Conservation (phyloP, 2,329 filamentous ascomycete species). For the Claviceps sp. region DNA sequence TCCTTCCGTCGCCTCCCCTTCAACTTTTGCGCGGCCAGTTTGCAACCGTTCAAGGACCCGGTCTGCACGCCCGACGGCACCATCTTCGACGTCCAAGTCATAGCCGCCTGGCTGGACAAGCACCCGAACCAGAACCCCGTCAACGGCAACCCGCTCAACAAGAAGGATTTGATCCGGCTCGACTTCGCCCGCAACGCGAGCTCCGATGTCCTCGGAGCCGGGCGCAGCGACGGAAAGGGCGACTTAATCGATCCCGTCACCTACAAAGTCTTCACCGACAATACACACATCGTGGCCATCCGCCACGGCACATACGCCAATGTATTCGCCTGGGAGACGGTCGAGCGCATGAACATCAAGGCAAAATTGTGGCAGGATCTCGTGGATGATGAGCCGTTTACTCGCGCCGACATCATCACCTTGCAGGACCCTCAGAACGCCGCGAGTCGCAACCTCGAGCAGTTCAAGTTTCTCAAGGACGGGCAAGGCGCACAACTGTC, state of each 20-base stretch:
- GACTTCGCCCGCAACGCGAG: constrained; percentile 87
- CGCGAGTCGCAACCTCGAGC: constrained; percentile 65
- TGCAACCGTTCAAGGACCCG: constrained; percentile 89
- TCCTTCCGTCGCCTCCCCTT: constrained; percentile 84
- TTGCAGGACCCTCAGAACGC: constrained; percentile 92
- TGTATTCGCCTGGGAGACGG: constrained; percentile 91
- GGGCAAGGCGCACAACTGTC: constrained; percentile 57
- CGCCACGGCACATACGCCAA: constrained; percentile 73
- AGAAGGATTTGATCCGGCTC: constrained; percentile 76
- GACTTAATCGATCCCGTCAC: constrained; percentile 95
- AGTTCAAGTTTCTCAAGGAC: constrained; percentile 81
- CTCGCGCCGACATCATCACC: constrained; percentile 84
- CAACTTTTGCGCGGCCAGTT: constrained; percentile 93
- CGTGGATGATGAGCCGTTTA: constrained; percentile 75
- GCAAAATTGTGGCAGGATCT: constrained; percentile 91
- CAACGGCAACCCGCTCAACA: constrained; percentile 63
- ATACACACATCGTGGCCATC: constrained; percentile 90
- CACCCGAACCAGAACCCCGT: constrained; percentile 79
- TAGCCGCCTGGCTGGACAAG: constrained; percentile 86
- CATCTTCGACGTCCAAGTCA: constrained; percentile 92
- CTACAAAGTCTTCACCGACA: constrained; percentile 95
- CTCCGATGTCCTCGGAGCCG: constrained; percentile 33
- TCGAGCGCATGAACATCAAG: constrained; percentile 92
- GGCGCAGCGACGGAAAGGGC: constrained; percentile 40
- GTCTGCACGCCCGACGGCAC: constrained; percentile 81